Conservation (phyloP, 2,329 filamentous ascomycete genomes). For the Neoascochyta sp. region DNA sequence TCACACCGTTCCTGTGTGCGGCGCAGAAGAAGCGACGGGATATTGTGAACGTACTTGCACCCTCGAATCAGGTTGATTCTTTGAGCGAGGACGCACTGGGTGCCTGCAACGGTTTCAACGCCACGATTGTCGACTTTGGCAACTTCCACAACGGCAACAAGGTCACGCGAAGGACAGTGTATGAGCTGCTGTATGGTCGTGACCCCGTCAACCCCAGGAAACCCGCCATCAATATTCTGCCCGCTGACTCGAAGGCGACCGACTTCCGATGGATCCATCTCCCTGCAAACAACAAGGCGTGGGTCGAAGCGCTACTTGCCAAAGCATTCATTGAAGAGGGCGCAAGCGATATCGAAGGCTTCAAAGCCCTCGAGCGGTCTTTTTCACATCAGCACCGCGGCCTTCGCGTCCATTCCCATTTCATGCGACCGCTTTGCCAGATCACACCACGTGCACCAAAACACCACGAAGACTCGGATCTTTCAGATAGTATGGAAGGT, state of each 20-base stretch:
- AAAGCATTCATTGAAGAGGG: constrained; percentile 63
- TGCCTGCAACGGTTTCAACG: constrained; percentile 38
- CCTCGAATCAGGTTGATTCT: constrained; percentile 39
- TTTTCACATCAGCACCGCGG: constrained; percentile 62
- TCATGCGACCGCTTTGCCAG: constrained; percentile 59
- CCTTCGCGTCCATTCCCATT: constrained; percentile 56
- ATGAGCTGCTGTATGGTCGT: constrained; percentile 35
- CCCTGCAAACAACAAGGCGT: constrained; percentile 53
- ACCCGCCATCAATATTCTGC: constrained; percentile 36
- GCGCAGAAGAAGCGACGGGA: constrained; percentile 40
- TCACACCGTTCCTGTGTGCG: constrained; percentile 43
- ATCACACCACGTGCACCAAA: constrained; percentile 40
- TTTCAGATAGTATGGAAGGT: constrained; percentile 30
- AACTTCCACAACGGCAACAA: constrained; percentile 36
- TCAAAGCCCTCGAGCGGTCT: constrained; percentile 59
- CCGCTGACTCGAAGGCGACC: constrained; percentile 41
- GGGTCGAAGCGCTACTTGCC: constrained; percentile 61
- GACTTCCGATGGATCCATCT: constrained; percentile 47
- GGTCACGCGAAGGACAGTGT: constrained; percentile 31
- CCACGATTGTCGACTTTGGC: constrained; percentile 41
- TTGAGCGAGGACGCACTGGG: constrained; percentile 33
- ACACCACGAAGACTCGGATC: constrained; percentile 31
- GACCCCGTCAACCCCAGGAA: constrained; percentile 34
- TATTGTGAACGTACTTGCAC: constrained; percentile 43
- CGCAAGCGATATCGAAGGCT: constrained; percentile 59